These are phyloP conservation scores for Penicillium sclerotigenum DNA, from an alignment of 2,329 filamentous ascomycete genomes.

Conservation along the genomic window DNA sequence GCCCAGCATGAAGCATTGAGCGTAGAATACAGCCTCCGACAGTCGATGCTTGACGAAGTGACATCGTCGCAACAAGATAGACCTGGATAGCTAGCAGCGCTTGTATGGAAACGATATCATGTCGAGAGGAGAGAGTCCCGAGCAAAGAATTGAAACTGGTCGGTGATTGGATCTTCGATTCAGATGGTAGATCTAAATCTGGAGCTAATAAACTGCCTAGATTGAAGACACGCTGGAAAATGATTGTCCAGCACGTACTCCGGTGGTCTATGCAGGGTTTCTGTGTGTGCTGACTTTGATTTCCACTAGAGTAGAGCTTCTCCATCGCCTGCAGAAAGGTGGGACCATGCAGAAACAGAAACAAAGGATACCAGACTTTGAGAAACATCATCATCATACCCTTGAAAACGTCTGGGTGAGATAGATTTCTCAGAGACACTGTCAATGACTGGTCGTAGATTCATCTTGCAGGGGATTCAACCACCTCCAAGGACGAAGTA, in stretches of 20 bases:
- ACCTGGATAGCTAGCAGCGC: conserved; percentile 50
- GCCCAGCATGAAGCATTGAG: conserved; percentile 49
- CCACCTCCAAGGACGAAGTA: not conserved
- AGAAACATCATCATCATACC: conserved; percentile 51
- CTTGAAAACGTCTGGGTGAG: conserved; percentile 35
- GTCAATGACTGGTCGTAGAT: conserved; percentile 29
- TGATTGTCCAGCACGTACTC: conserved; percentile 34
- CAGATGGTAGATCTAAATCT: conserved; percentile 32
- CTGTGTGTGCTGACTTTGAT: not conserved
- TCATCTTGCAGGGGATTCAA: conserved; percentile 23
- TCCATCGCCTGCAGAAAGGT: conserved; percentile 49
- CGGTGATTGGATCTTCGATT: conserved; percentile 39
- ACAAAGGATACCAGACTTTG: conserved; percentile 52
- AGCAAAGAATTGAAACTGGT: conserved; percentile 40
- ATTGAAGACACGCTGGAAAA: conserved; percentile 53
- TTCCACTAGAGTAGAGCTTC: conserved; percentile 36
- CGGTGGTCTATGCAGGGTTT: conserved; percentile 16
- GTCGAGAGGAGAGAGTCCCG: conserved; percentile 38
- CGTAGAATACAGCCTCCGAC: conserved; percentile 49
- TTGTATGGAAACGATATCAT: conserved; percentile 49
- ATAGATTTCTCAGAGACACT: conserved; percentile 26
- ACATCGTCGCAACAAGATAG: conserved; percentile 49
- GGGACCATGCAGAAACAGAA: conserved; percentile 53
- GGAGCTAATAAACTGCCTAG: conserved; percentile 41
- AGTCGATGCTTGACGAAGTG: conserved; percentile 49